phyloP scores from a whole-genome alignment of 1,139 yeast species.

The Scheffersomyces stambukii region DNA sequence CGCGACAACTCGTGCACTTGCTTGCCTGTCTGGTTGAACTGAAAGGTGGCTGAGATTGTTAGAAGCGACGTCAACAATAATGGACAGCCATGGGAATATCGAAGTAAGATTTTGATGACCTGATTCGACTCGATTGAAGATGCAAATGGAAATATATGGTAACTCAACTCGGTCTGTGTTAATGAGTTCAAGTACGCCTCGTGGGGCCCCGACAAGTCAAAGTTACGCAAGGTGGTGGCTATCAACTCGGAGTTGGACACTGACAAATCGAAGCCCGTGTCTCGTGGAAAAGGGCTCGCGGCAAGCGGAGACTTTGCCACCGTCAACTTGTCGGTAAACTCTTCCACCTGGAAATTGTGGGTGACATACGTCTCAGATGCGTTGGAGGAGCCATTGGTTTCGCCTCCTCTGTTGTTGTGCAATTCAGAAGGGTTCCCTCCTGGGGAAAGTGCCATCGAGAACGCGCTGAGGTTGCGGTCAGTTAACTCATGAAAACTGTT shows the following conservation, averaged over 20 bases:
- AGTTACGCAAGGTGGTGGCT: constrained; percentile 20
- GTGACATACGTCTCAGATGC: background rate
- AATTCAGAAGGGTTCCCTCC: no score
- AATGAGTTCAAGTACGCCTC: constrained; percentile 26
- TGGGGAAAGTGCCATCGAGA: background rate
- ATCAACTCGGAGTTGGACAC: constrained; percentile 19
- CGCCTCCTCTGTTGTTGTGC: no score
- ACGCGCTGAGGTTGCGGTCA: background rate
- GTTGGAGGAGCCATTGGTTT: no score
- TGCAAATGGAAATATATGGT: constrained; percentile 37
- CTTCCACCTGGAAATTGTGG: background rate
- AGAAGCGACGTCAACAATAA: constrained; percentile 32
- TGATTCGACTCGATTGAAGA: constrained; percentile 31
- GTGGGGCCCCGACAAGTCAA: constrained; percentile 27
- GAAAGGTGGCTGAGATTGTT: constrained; percentile 37
- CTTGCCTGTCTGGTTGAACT: constrained; percentile 30
- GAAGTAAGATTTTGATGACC: constrained; percentile 28
- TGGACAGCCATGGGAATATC: constrained; percentile 32
- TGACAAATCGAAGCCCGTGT: no score
- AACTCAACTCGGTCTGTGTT: constrained; percentile 25
- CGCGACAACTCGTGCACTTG: constrained; percentile 26
- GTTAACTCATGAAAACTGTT: no score
- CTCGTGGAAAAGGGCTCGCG: background rate
- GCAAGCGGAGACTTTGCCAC: background rate
- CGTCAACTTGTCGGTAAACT: background rate